Evolutionary conservation across 2,329 filamentous ascomycete species (phyloP).

Genomic region (Fusarium burgessii): DNA sequence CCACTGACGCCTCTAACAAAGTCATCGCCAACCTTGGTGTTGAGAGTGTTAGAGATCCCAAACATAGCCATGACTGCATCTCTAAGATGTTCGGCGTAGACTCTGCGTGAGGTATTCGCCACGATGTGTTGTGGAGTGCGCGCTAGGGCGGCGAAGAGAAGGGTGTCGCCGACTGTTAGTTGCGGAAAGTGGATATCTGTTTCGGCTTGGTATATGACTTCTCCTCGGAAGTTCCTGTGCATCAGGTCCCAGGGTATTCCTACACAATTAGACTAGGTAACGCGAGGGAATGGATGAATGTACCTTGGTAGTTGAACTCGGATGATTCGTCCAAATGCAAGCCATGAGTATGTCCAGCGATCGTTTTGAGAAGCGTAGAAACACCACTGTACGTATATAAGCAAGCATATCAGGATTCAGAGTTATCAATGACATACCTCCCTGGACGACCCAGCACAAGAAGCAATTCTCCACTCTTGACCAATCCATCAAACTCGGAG

Average conservation of each 20-base stretch:
- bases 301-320: slow-evolving; percentile 82
- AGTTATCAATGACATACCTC: slow-evolving; percentile 15
- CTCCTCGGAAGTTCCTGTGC: slow-evolving; percentile 65
- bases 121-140: slow-evolving; percentile 69
- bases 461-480: slow-evolving; percentile 76
- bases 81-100: slow-evolving; percentile 69
- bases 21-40: slow-evolving; percentile 78
- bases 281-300: rapidly evolving
- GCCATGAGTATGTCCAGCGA: slow-evolving; percentile 83
- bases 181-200: slow-evolving; percentile 83
- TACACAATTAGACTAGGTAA: not conserved
- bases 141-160: slow-evolving; percentile 78
- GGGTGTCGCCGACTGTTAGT: slow-evolving; percentile 79
- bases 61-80: slow-evolving; percentile 80
- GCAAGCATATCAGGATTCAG: slow-evolving; percentile 42
- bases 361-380: slow-evolving; percentile 83
- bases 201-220: slow-evolving; percentile 86
- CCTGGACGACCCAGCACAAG: slow-evolving; percentile 72
- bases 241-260: slow-evolving; percentile 39
- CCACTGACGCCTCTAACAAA: slow-evolving; percentile 69
- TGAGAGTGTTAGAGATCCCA: slow-evolving; percentile 75
- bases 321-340: slow-evolving; percentile 75
- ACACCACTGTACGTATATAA: slow-evolving; percentile 65
- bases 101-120: slow-evolving; percentile 56
- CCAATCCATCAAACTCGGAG: slow-evolving; percentile 72